These are phyloP conservation scores for Tricholoma matsutake DNA, from an alignment of 768 basidiomycete genomes.

Conservation along the genomic window DNA sequence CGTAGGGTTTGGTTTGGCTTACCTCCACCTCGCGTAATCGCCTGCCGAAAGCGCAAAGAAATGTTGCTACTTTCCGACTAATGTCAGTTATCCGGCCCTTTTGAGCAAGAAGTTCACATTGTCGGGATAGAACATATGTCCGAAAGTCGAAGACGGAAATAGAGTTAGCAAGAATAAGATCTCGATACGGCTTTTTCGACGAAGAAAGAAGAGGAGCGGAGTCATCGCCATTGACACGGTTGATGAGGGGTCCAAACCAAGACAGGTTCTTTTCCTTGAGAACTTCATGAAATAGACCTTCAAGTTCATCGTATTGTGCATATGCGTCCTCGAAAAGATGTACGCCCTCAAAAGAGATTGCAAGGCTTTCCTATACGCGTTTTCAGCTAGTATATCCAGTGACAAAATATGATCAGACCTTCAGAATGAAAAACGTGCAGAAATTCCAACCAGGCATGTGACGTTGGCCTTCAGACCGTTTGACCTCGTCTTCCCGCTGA, in stretches of 20 bases:
- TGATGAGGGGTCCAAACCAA: constrained; percentile 89
- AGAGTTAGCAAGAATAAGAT: constrained; percentile 83
- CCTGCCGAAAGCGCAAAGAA: constrained; percentile 74
- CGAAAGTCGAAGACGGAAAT: constrained; percentile 95
- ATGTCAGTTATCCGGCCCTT: constrained; percentile 69
- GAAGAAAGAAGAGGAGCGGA: constrained; percentile 76
- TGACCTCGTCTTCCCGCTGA: constrained; percentile 87
- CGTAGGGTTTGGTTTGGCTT: constrained; percentile 32
- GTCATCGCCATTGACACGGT: constrained; percentile 68
- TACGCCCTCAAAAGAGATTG: constrained; percentile 88
- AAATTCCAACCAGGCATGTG: constrained; percentile 99
- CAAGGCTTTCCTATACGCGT: constrained; percentile 79
- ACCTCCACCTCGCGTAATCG: constrained; percentile 78
- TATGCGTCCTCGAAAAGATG: constrained; percentile 87
- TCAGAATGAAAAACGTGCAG: constrained; percentile 93
- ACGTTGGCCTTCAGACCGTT: constrained; percentile 82
- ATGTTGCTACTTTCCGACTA: constrained; percentile 64
- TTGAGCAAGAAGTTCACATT: constrained; percentile 73
- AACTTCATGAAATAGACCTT: constrained; percentile 74
- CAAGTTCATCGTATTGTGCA: constrained; percentile 87
- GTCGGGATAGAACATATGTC: constrained; percentile 83
- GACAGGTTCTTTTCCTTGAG: constrained; percentile 79
- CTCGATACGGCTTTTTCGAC: constrained; percentile 80
- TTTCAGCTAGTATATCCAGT: constrained; percentile 16
- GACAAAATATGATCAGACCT: constrained; percentile 46